Percentiles rank a stretch among this genome's conserved stretches.
These are phyloP conservation scores for Trichoderma citrinoviride DNA, from an alignment of 2,329 filamentous ascomycete genomes.

Conservation along the genomic window DNA sequence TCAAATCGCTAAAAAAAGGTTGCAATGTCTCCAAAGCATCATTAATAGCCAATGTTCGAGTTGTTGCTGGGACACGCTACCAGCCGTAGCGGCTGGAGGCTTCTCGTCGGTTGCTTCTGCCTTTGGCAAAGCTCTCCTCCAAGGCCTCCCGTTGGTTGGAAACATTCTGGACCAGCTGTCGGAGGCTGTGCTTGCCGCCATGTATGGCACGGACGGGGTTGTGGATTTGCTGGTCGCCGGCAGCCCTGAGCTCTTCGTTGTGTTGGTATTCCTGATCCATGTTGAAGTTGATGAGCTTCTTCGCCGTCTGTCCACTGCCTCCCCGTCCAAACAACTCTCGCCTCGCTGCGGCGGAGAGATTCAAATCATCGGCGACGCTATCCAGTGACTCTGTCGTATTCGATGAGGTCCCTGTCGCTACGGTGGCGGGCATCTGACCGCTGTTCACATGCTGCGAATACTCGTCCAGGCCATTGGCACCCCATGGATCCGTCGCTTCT, in stretches of 20 bases:
- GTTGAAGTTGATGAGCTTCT: slow-evolving; percentile 81
- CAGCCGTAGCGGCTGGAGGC: slow-evolving; percentile 83
- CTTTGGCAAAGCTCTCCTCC: slow-evolving; percentile 86
- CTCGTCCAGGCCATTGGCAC: slow-evolving; percentile 31
- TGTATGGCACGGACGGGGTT: slow-evolving; percentile 84
- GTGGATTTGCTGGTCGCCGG: slow-evolving; percentile 69
- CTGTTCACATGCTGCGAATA: slow-evolving; percentile 33
- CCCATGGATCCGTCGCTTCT: not conserved
- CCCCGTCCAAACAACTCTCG: slow-evolving; percentile 82
- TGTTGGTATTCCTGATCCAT: slow-evolving; percentile 82
- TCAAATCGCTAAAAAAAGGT: not conserved
- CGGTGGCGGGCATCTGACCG: slow-evolving; percentile 31
- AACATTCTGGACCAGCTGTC: slow-evolving; percentile 81
- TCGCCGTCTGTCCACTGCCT: slow-evolving; percentile 40
- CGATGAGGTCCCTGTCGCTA: slow-evolving; percentile 30
- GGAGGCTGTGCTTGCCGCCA: slow-evolving; percentile 79
- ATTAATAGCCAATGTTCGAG: not conserved
- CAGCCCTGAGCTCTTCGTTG: slow-evolving; percentile 73
- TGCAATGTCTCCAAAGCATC: not conserved
- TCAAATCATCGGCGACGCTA: slow-evolving; percentile 71
- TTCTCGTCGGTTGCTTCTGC: slow-evolving; percentile 75
- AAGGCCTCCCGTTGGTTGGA: slow-evolving; percentile 80
- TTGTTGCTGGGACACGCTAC: slow-evolving; percentile 34
- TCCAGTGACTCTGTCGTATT: slow-evolving; percentile 57
- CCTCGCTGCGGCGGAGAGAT: slow-evolving; percentile 71